Percentiles rank a stretch among this genome's conserved stretches.
These are phyloP conservation scores for Orbilia brochopaga DNA, from an alignment of 2,329 filamentous ascomycete genomes.

Conservation along the genomic window DNA sequence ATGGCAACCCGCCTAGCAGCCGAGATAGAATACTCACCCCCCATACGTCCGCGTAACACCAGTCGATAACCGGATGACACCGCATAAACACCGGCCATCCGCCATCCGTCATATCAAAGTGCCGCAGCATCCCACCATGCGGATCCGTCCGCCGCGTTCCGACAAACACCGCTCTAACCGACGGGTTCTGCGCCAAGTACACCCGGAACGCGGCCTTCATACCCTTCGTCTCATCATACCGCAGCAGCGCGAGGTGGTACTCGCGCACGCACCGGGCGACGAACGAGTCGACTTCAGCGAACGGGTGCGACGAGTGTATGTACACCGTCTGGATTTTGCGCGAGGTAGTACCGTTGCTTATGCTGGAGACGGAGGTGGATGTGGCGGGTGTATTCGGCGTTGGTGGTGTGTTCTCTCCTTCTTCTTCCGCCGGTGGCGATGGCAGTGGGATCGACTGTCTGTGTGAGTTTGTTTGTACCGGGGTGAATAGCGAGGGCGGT, in stretches of 20 bases:
- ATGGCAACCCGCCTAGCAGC: conserved; percentile 24
- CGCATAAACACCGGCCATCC: conserved; percentile 94
- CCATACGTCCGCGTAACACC: conserved; percentile 97
- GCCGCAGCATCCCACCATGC: conserved; percentile 76
- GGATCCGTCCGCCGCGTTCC: conserved; percentile 91
- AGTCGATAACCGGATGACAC: conserved; percentile 94
- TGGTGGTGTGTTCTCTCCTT: conserved; percentile 31
- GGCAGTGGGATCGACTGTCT: conserved; percentile 46
- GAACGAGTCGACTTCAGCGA: conserved; percentile 83
- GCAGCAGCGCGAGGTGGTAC: conserved; percentile 77
- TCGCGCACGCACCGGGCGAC: conserved; percentile 69
- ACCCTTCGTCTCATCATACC: conserved; percentile 70
- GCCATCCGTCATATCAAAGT: conserved; percentile 85
- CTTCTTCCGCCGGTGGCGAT: conserved; percentile 51
- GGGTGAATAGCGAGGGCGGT: conserved; percentile 56
- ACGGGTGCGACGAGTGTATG: conserved; percentile 82
- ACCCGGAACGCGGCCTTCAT: conserved; percentile 81
- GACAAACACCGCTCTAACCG: conserved; percentile 80
- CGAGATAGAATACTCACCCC: conserved; percentile 66
- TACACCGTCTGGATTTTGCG: conserved; percentile 78
- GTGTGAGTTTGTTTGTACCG: conserved; percentile 14
- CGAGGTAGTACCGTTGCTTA: background rate
- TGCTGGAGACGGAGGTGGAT: background rate
- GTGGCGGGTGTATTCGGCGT: conserved; percentile 24
- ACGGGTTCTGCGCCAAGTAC: conserved; percentile 71